These are phyloP conservation scores for Volvox reticuliferus DNA, from an alignment of 139 green algal species.

Conservation along the genomic window DNA sequence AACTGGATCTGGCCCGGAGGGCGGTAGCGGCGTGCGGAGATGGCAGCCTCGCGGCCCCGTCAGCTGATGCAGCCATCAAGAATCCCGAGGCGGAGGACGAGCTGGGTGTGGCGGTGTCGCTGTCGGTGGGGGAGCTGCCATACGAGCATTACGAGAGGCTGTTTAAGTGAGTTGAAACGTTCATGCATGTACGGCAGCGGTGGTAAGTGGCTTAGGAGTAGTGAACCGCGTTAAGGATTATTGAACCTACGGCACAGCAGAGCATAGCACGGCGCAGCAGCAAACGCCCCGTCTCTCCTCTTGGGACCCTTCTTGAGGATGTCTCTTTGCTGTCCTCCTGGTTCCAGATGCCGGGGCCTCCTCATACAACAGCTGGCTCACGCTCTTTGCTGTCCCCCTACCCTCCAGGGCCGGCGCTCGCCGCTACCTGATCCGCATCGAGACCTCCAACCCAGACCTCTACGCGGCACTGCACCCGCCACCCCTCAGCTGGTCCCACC, in stretches of 20 bases:
- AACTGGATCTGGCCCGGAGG: conserved; percentile 54
- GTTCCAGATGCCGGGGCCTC: too few species aligned
- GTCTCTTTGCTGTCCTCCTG: too few species aligned
- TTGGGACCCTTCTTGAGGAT: too few species aligned
- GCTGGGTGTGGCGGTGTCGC: conserved; percentile 69
- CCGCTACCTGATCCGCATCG: conserved; percentile 80
- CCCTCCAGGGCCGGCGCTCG: conserved; percentile 53
- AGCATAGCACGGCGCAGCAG: too few species aligned
- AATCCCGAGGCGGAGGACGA: conserved; percentile 29
- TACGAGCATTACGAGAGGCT: conserved; percentile 48
- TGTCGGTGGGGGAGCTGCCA: conserved; percentile 73
- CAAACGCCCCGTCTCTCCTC: too few species aligned
- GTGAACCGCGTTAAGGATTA: too few species aligned
- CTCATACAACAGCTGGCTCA: too few species aligned
- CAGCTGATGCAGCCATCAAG: not conserved
- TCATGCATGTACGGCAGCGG: too few species aligned
- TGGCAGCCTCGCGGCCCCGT: not conserved
- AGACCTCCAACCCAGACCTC: conserved; percentile 76
- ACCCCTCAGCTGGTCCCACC: conserved; percentile 62
- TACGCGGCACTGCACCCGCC: conserved; percentile 72
- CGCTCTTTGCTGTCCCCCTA: too few species aligned
- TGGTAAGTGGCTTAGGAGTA: too few species aligned
- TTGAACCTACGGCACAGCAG: too few species aligned
- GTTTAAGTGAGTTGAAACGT: not conserved
- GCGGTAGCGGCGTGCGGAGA: conserved; percentile 10